A percentile compares a stretch with the other conserved stretches of the same genome.
Evolutionary conservation across 139 green algal genomes (phyloP).

Genomic region (Microglena sp.): DNA sequence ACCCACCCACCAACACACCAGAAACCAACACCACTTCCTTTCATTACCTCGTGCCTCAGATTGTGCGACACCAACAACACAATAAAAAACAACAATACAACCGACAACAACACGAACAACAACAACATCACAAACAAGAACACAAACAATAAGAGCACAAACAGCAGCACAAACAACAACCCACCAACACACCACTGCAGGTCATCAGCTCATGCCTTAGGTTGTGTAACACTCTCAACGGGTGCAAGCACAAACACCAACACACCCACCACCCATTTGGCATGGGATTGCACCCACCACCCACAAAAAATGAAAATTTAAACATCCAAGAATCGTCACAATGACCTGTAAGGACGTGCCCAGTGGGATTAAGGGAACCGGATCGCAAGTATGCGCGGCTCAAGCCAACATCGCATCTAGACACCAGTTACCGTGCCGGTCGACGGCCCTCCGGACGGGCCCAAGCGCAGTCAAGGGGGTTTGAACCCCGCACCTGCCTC

Average conservation of each 20-base stretch:
- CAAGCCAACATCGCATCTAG: no score
- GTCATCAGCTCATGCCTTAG: background rate
- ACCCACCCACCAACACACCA: no score
- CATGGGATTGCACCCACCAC: background rate
- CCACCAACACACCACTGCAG: background rate
- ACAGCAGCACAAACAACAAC: background rate
- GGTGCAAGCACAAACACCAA: conserved; percentile 8
- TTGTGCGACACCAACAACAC: background rate
- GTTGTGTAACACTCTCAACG: background rate
- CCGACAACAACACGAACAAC: background rate
- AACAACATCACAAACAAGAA: background rate
- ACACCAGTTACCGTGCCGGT: no score
- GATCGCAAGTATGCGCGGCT: no score
- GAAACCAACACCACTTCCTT: background rate
- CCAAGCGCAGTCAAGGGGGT: no score
- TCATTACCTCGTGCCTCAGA: background rate
- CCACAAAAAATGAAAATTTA: no score
- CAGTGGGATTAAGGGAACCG: no score
- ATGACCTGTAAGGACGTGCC: no score
- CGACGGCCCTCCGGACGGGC: no score
- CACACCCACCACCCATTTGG: background rate
- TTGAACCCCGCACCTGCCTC: no score
- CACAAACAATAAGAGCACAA: background rate
- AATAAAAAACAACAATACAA: background rate
- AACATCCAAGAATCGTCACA: no score